These are phyloP conservation scores for Begonia masoniana DNA, from an alignment of 306 rosid species.

Conservation along the genomic window DNA sequence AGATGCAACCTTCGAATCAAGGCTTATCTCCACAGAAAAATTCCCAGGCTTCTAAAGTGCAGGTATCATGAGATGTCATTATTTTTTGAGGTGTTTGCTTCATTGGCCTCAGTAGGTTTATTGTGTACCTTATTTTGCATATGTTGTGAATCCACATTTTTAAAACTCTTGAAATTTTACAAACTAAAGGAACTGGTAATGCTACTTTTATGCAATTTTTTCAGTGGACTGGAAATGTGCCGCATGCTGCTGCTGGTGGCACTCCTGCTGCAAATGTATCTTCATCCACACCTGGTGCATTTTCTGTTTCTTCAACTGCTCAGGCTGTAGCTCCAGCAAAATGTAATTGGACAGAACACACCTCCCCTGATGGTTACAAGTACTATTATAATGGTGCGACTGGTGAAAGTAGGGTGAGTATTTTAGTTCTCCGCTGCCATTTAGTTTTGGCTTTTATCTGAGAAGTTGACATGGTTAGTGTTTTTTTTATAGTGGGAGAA, in stretches of 20 bases:
- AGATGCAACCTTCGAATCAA: constrained; percentile 78
- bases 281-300: constrained; percentile 41
- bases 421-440: constrained; percentile 12
- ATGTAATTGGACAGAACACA: constrained; percentile 86
- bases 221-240: constrained; percentile 12
- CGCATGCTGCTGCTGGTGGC: constrained; percentile 29
- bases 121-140: no score
- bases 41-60: constrained; percentile 51
- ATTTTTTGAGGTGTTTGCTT: no score
- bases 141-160: no score
- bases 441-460: not conserved
- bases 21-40: constrained; percentile 42
- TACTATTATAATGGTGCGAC: constrained; percentile 75
- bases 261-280: constrained; percentile 32
- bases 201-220: no score
- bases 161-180: no score
- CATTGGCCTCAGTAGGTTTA: no score
- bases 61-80: constrained; percentile 23
- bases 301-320: constrained; percentile 25
- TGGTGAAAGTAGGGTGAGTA: constrained; percentile 78
- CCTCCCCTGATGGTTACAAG: constrained; percentile 88
- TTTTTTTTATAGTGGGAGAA: constrained; percentile 67
- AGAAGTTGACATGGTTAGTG: constrained; percentile 5
- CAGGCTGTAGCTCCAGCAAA: constrained; percentile 35
- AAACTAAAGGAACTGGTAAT: no score